These are phyloP conservation scores for Capsicum pubescens DNA, from an alignment of 257 asterid species.

Conservation along the genomic window DNA sequence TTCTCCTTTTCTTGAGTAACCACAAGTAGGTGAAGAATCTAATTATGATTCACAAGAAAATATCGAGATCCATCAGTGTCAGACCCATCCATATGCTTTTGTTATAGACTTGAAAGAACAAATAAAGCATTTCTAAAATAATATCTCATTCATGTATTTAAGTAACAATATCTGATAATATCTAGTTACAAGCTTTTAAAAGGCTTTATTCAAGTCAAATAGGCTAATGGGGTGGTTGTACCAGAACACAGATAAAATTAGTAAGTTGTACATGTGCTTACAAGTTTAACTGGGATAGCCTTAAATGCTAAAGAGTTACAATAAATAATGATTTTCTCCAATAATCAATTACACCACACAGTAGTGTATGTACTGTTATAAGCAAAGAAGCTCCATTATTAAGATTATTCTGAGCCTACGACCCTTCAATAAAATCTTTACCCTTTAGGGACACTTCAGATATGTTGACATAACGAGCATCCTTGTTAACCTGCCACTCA, in stretches of 20 bases:
- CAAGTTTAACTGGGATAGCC: conserved; percentile 84
- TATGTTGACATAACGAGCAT: conserved; percentile 84
- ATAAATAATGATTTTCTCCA: conserved; percentile 85
- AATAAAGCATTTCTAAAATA: conserved; percentile 30
- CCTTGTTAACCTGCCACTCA: conserved; percentile 72
- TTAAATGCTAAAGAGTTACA: conserved; percentile 79
- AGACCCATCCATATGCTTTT: conserved; percentile 80
- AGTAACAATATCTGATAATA: background rate
- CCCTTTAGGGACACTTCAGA: conserved; percentile 84
- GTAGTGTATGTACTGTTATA: conserved; percentile 87
- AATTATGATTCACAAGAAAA: conserved; percentile 82
- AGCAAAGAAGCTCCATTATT: conserved; percentile 90
- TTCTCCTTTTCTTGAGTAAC: conserved; percentile 86
- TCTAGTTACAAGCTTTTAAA: background rate
- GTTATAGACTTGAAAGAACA: conserved; percentile 61
- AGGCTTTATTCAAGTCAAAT: background rate
- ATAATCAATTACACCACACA: conserved; percentile 82
- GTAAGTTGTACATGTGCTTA: conserved; percentile 42
- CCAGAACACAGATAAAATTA: conserved; percentile 23
- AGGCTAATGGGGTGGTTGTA: conserved; percentile 27
- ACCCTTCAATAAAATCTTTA: conserved; percentile 87
- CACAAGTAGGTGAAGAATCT: conserved; percentile 76
- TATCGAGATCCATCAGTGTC: conserved; percentile 90
- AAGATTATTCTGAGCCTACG: conserved; percentile 91
- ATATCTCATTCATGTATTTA: background rate